Evolutionary conservation across 1,139 yeast species (phyloP), one percentile per base, ranked within the genome.

Genomic region (Diutina neorugosa): DNA sequence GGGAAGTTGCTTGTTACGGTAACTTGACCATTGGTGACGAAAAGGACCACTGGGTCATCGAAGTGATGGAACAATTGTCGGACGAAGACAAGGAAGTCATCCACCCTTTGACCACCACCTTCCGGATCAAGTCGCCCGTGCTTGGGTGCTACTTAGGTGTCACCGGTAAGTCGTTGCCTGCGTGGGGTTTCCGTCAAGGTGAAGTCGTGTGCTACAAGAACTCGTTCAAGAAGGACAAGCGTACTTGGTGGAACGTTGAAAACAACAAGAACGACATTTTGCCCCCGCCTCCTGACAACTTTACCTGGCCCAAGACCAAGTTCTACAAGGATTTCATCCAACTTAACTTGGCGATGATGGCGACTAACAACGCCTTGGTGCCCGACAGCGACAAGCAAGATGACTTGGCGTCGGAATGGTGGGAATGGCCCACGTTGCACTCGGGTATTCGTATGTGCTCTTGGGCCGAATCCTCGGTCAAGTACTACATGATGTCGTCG

Each of bases 161-260:
- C 54, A 78, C 94, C 51, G 96, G 96, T 57, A 72, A 73, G 60
- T 69, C 77, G 53, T 78, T 90, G 61, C 99, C 99, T 50, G 90
- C 82, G 54, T 94, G 99, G 99, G 99, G 99, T 58, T 94, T 89
- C 80, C 84, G 94, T 70, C 99, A 94, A 74, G 93, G 96, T 62
- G 99, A 94, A 73, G 94, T 93, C 59, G 85, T 84, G 5, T 94
- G 99, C 71, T 74, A 81, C 65, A 84, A 81, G 61, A 77, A 77
- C 61, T 86, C 96, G 51, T 82, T 86, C 67, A 76, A 69, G 55
- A 85, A 94, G 67, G 98, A 94, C 69, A 89, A 88, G 74, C 79
- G 94, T 71, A 89, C 97, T 34, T 93, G 97, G 97, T 94, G 98
- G 98, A 93, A 91, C 69, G 77, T 94, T 64, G 99, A 94, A 71